These are phyloP conservation scores for Ogataea ganodermae DNA, from an alignment of 805 yeast species.

Conservation along the genomic window DNA sequence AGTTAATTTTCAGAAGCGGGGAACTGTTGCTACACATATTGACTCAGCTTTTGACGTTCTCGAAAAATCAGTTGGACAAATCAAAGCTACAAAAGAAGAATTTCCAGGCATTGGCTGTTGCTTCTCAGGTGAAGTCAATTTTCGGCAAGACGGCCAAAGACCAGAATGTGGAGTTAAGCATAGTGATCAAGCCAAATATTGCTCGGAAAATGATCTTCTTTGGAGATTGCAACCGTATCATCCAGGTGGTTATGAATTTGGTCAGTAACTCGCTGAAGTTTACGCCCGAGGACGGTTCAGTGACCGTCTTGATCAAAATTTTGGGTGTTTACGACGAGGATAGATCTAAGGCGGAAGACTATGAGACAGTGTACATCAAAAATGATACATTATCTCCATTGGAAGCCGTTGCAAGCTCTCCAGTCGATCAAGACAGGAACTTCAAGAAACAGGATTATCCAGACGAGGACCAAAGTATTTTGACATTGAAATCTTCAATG, in stretches of 20 bases:
- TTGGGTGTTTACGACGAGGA: slow-evolving; percentile 70
- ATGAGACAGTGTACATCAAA: slow-evolving; percentile 48
- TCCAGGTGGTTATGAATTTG: slow-evolving; percentile 89
- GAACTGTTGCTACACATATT: slow-evolving; percentile 85
- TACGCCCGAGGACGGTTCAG: slow-evolving; percentile 86
- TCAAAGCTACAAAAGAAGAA: slow-evolving; percentile 81
- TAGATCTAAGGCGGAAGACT: slow-evolving; percentile 44
- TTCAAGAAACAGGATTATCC: neutral
- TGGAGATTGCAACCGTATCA: slow-evolving; percentile 89
- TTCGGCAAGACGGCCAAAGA: slow-evolving; percentile 79
- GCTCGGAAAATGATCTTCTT: slow-evolving; percentile 64
- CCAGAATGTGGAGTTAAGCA: slow-evolving; percentile 67
- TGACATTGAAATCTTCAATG: slow-evolving; percentile 30
- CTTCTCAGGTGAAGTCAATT: slow-evolving; percentile 81
- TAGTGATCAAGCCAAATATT: slow-evolving; percentile 62
- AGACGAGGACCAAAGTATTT: slow-evolving; percentile 25
- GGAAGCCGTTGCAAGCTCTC: neutral
- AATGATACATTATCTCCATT: slow-evolving; percentile 6
- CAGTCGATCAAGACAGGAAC: neutral
- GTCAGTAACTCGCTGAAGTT: slow-evolving; percentile 90
- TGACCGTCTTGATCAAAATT: slow-evolving; percentile 61
- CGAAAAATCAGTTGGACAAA: slow-evolving; percentile 86
- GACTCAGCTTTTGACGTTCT: slow-evolving; percentile 87
- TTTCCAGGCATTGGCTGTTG: slow-evolving; percentile 77
- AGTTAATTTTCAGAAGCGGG: slow-evolving; percentile 86